Percentiles rank a stretch among this genome's conserved stretches.
These are phyloP conservation scores for Fusarium robinianum DNA, from an alignment of 2,329 filamentous ascomycete species.

Conservation along the genomic window DNA sequence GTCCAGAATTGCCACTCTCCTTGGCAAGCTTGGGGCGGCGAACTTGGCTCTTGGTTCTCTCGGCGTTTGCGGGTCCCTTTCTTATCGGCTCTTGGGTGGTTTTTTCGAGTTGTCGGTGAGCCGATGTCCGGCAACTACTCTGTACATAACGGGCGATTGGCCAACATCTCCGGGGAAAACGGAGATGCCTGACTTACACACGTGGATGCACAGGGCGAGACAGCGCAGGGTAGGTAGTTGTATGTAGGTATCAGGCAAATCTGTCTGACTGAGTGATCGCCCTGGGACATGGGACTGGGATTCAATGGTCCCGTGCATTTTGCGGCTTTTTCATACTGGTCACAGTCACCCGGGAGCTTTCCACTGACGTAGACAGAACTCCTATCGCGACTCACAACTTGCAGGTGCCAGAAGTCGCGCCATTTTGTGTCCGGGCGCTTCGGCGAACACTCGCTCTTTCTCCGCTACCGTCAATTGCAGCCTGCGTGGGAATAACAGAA, in stretches of 20 bases:
- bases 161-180: constrained; percentile 2
- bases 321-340: constrained; percentile 18
- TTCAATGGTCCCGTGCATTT: constrained; percentile 1
- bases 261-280: constrained; percentile 2
- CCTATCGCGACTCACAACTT: too few relatives aligned
- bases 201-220: background rate
- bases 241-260: constrained; percentile 6
- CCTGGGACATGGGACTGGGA: constrained; percentile 3
- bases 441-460: too few relatives aligned
- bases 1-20: too few relatives aligned
- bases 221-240: too few relatives aligned
- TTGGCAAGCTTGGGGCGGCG: background rate
- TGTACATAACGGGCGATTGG: background rate
- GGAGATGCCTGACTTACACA: constrained; percentile 9
- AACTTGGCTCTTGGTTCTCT: constrained; percentile 8
- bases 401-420: constrained; percentile 1
- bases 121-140: background rate
- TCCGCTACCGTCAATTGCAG: too few relatives aligned
- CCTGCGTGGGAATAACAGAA: too few relatives aligned
- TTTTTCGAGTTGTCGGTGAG: constrained; percentile 1
- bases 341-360: too few relatives aligned
- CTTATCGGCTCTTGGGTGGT: background rate
- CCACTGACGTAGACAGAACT: constrained; percentile 1
- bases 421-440: too few relatives aligned
- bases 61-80: background rate